phyloP scores from a whole-genome alignment of 441 rosid species.

The Dalechampia spathulata region DNA sequence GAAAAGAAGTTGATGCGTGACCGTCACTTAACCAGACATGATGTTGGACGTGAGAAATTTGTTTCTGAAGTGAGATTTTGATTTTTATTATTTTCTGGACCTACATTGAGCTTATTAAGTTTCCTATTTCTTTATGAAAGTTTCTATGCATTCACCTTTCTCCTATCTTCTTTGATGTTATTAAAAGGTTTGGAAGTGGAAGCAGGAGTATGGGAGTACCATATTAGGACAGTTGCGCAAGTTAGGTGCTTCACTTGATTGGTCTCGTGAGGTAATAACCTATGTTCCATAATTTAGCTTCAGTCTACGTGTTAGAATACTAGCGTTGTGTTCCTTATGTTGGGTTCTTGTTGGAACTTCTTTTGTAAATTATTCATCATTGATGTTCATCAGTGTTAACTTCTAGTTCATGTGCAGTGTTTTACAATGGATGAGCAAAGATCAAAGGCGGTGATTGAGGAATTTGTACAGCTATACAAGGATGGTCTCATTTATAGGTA shows the following conservation, averaged over 20 bases:
- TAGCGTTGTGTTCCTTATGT: too few species aligned
- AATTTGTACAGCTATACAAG: conserved; percentile 58
- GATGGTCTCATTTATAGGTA: conserved; percentile 90
- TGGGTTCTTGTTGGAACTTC: too few species aligned
- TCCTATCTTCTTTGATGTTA: conserved; percentile 9
- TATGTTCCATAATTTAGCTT: too few species aligned
- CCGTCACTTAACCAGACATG: conserved; percentile 61
- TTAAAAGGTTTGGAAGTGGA: conserved; percentile 92
- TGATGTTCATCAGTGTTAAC: too few species aligned
- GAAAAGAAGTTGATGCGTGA: conserved; percentile 81
- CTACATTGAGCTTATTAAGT: not conserved
- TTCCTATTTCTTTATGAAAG: not conserved
- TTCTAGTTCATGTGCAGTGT: too few species aligned
- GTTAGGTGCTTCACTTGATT: conserved; percentile 90
- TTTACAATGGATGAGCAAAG: conserved; percentile 92
- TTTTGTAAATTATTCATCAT: too few species aligned
- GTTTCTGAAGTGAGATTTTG: conserved; percentile 46
- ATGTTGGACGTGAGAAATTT: conserved; percentile 75
- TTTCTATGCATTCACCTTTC: conserved; percentile 1
- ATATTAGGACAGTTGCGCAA: conserved; percentile 61
- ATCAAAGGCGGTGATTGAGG: conserved; percentile 81
- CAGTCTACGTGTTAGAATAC: too few species aligned
- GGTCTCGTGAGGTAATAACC: conserved; percentile 99
- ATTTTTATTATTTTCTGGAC: conserved; percentile 1
- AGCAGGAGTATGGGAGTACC: conserved; percentile 63